These are phyloP conservation scores for Lichtheimia ramosa DNA, from an alignment of 371 early-diverging fungal genomes.

Conservation along the genomic window DNA sequence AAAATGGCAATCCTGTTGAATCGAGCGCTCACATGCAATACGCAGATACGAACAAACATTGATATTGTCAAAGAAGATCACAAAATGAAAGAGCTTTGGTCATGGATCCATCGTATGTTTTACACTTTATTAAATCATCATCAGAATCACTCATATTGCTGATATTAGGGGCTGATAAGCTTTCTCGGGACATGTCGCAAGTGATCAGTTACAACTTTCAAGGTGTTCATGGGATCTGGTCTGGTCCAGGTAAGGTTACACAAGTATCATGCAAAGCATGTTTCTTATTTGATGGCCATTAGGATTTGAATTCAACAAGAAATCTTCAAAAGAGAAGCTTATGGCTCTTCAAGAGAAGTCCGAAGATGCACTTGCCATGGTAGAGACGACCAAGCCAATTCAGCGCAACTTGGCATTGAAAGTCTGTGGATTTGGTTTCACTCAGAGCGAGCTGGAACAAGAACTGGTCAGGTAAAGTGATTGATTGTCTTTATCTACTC, in stretches of 20 bases:
- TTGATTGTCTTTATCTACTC: background rate
- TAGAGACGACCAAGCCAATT: conserved; percentile 46
- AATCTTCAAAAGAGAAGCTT: background rate
- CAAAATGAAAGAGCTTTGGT: conserved; percentile 67
- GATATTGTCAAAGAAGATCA: conserved; percentile 36
- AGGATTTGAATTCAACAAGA: background rate
- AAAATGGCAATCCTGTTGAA: background rate
- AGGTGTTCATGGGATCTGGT: conserved; percentile 70
- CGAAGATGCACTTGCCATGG: conserved; percentile 28
- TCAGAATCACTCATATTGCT: too few relatives aligned
- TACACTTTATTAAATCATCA: background rate
- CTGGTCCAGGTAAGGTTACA: conserved; percentile 21
- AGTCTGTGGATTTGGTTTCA: conserved; percentile 78
- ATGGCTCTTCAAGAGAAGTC: background rate
- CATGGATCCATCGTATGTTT: conserved; percentile 66
- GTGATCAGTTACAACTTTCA: conserved; percentile 68
- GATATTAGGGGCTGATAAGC: conserved; percentile 50
- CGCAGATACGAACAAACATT: conserved; percentile 41
- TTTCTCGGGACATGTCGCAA: conserved; percentile 50
- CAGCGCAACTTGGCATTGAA: conserved; percentile 69
- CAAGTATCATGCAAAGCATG: background rate
- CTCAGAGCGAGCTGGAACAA: conserved; percentile 60
- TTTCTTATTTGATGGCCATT: background rate
- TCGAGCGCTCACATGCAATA: conserved; percentile 5
- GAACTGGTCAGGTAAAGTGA: conserved; percentile 55